Percentiles rank a stretch among this genome's conserved stretches.
Evolutionary conservation across 2,329 filamentous ascomycete species (phyloP).

Genomic region (Clarireedia paspali): DNA sequence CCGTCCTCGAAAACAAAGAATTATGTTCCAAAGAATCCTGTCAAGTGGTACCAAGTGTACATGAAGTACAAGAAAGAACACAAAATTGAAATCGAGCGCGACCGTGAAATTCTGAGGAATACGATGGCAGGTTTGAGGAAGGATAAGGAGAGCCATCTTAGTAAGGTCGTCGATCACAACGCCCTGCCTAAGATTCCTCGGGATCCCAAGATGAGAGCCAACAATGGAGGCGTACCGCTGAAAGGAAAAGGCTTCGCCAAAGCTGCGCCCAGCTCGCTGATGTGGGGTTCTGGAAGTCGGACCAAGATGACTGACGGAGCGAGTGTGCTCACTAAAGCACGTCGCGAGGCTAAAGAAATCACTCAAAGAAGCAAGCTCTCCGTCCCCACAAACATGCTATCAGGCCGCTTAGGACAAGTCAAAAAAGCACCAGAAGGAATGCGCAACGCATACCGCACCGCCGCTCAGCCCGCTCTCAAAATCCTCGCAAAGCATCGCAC

Average conservation of each 20-base stretch:
- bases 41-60: slow-evolving; percentile 74
- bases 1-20: slow-evolving; percentile 53
- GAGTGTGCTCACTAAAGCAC: slow-evolving; percentile 48
- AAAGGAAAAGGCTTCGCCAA: slow-evolving; percentile 25
- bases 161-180: slow-evolving; percentile 46
- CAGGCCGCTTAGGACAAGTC: slow-evolving; percentile 32
- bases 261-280: slow-evolving; percentile 30
- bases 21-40: slow-evolving; percentile 56
- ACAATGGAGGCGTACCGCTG: slow-evolving; percentile 28
- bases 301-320: slow-evolving; percentile 45
- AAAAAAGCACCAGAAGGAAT: slow-evolving; percentile 44
- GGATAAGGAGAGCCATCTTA: slow-evolving; percentile 48
- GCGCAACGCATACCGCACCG: slow-evolving; percentile 44
- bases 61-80: slow-evolving; percentile 56
- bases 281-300: slow-evolving; percentile 41
- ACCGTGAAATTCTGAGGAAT: slow-evolving; percentile 47
- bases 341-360: slow-evolving; percentile 49
- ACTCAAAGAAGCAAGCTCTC: slow-evolving; percentile 40
- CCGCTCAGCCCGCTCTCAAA: slow-evolving; percentile 30
- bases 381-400: slow-evolving; percentile 31
- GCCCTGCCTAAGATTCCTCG: slow-evolving; percentile 37
- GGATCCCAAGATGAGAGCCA: slow-evolving; percentile 31
- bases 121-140: slow-evolving; percentile 50
- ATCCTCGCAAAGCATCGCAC: slow-evolving; percentile 28
- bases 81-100: slow-evolving; percentile 46